Evolutionary conservation across 139 green algal species (phyloP).

Genomic region (Klebsormidium nitens): DNA sequence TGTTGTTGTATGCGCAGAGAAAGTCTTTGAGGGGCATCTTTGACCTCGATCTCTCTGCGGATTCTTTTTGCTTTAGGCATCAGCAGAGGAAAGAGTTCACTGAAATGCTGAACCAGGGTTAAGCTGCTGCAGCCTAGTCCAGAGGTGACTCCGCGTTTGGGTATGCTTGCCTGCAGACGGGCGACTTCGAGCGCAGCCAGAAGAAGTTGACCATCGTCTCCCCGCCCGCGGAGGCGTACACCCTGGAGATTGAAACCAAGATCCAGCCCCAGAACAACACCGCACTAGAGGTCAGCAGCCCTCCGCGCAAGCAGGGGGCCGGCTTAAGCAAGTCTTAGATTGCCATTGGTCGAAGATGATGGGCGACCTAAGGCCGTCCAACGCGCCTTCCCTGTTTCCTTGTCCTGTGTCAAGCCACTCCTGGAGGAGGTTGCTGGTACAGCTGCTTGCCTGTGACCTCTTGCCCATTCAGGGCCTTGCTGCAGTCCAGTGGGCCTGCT

Average conservation of each 20-base stretch:
- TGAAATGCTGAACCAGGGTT: too few species aligned
- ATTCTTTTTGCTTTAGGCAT: too few species aligned
- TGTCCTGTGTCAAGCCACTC: background rate
- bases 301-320: background rate
- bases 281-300: slow-evolving; percentile 61
- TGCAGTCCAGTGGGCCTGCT: background rate
- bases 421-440: background rate
- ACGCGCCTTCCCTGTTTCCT: background rate
- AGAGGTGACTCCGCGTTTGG: slow-evolving; percentile 21
- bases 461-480: background rate
- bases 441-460: background rate
- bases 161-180: slow-evolving; percentile 3
- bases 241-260: slow-evolving; percentile 61
- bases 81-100: too few species aligned
- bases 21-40: too few species aligned
- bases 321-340: too few species aligned
- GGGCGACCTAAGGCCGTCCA: background rate
- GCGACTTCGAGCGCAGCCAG: slow-evolving; percentile 19
- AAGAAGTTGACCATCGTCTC: slow-evolving; percentile 24
- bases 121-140: background rate
- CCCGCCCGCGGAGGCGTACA: slow-evolving; percentile 46
- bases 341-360: background rate
- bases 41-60: too few species aligned
- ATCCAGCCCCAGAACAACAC: slow-evolving; percentile 91
- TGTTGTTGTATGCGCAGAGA: too few species aligned